Conservation (phyloP, 2,329 filamentous ascomycete species). For the Ciborinia camelliae region DNA sequence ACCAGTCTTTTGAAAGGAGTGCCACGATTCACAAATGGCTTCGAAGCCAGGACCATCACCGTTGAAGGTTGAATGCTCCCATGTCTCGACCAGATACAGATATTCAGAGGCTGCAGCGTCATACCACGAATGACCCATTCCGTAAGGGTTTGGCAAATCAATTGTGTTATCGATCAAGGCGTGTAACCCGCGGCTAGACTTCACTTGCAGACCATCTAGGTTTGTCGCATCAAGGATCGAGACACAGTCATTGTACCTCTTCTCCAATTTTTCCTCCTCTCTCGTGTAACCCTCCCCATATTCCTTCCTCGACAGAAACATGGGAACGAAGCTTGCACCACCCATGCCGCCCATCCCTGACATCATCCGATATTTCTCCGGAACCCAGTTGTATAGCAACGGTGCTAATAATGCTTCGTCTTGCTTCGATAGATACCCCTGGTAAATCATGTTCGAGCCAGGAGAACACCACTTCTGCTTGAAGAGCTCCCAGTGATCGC, state of each 20-base stretch:
- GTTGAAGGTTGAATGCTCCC: not conserved
- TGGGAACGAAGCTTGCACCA: not conserved
- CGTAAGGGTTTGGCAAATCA: not conserved
- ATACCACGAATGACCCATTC: not conserved
- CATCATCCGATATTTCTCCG: not conserved
- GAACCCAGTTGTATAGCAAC: not conserved
- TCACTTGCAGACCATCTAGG: not conserved
- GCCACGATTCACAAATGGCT: not conserved
- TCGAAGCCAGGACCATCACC: not conserved
- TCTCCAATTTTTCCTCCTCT: not conserved
- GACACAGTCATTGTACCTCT: not conserved
- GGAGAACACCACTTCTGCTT: not conserved
- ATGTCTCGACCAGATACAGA: not conserved
- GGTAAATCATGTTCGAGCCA: not conserved
- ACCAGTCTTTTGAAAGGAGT: not conserved
- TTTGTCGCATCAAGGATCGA: not conserved
- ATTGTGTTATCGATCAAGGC: not conserved
- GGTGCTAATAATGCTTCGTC: not conserved
- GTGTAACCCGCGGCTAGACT: not conserved
- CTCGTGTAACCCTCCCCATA: not conserved
- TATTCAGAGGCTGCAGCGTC: not conserved
- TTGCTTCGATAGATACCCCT: not conserved
- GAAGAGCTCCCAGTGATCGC: not conserved
- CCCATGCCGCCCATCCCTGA: not conserved
- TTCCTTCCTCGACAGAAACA: not conserved